phyloP scores from a whole-genome alignment of 352 stramenopile genomes.

The Globisporangium irregulare region DNA sequence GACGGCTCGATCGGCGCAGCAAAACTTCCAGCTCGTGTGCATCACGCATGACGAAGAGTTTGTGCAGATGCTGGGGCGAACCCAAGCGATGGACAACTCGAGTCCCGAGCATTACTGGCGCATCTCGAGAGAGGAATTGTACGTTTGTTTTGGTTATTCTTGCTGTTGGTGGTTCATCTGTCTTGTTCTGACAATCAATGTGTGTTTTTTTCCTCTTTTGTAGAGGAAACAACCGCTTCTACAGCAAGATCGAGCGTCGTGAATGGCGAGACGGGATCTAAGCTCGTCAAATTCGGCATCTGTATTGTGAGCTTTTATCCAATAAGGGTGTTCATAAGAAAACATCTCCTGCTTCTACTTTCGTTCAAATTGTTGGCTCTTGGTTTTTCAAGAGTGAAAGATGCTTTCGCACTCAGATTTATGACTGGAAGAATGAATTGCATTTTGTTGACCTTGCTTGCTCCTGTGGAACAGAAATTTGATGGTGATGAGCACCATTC shows the following conservation, averaged over 20 bases:
- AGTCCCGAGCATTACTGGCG: slow-evolving; percentile 85
- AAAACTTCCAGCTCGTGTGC: slow-evolving; percentile 99
- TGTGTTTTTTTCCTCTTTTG: neutral
- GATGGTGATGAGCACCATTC: too few relatives aligned
- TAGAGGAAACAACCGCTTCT: slow-evolving; percentile 79
- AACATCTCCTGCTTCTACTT: too few relatives aligned
- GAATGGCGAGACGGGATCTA: slow-evolving; percentile 63
- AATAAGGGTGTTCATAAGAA: too few relatives aligned
- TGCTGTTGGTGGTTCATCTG: slow-evolving; percentile 3
- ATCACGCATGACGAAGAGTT: slow-evolving; percentile 99
- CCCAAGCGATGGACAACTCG: slow-evolving; percentile 68
- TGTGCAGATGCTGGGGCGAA: slow-evolving; percentile 85
- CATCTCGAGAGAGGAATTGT: slow-evolving; percentile 83
- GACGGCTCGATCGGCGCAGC: slow-evolving; percentile 90
- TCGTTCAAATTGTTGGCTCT: too few relatives aligned
- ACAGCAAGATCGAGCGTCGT: slow-evolving; percentile 76
- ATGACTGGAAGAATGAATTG: too few relatives aligned
- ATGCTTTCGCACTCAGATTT: too few relatives aligned
- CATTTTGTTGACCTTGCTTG: too few relatives aligned
- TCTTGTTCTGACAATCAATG: neutral
- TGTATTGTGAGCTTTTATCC: too few relatives aligned
- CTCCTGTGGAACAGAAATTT: too few relatives aligned
- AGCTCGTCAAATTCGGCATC: neutral
- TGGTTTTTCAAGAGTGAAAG: too few relatives aligned
- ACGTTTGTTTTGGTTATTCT: slow-evolving; percentile 16